Percentiles rank a stretch among this genome's conserved stretches.
These are phyloP conservation scores for Aspergillus tamarii DNA, from an alignment of 2,329 filamentous ascomycete genomes.

Conservation along the genomic window DNA sequence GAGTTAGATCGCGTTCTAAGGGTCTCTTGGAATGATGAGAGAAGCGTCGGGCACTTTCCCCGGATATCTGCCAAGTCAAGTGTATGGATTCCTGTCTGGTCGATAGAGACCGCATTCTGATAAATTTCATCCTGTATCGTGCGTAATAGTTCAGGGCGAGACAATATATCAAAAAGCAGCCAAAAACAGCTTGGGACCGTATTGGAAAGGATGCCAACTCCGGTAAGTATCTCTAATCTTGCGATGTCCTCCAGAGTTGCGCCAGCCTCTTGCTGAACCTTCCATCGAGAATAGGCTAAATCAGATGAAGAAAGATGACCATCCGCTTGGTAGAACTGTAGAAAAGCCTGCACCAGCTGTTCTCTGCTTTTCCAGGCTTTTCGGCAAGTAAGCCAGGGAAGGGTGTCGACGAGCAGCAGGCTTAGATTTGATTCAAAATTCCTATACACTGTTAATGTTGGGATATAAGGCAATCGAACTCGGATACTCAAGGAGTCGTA, in stretches of 20 bases:
- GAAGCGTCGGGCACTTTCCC: constrained; percentile 37
- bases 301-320: constrained; percentile 40
- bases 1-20: constrained; percentile 32
- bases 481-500: too few relatives aligned
- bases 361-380: constrained; percentile 43
- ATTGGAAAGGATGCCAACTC: constrained; percentile 46
- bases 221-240: constrained; percentile 30
- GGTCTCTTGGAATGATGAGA: constrained; percentile 44
- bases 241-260: constrained; percentile 27
- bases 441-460: constrained; percentile 23
- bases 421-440: constrained; percentile 42
- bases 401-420: constrained; percentile 32
- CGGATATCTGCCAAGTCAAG: constrained; percentile 42
- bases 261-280: constrained; percentile 17
- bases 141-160: constrained; percentile 41
- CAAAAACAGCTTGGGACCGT: constrained; percentile 51
- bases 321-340: constrained; percentile 45
- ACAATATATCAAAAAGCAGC: constrained; percentile 49
- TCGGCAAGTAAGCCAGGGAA: constrained; percentile 42
- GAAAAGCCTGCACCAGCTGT: constrained; percentile 38
- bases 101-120: constrained; percentile 28
- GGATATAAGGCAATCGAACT: neutral
- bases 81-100: constrained; percentile 16
- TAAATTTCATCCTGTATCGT: constrained; percentile 46
- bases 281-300: constrained; percentile 23